A percentile compares a stretch with the other conserved stretches of the same genome.
phyloP scores from a whole-genome alignment of 257 asterid species.

The Cruciata laevipes region DNA sequence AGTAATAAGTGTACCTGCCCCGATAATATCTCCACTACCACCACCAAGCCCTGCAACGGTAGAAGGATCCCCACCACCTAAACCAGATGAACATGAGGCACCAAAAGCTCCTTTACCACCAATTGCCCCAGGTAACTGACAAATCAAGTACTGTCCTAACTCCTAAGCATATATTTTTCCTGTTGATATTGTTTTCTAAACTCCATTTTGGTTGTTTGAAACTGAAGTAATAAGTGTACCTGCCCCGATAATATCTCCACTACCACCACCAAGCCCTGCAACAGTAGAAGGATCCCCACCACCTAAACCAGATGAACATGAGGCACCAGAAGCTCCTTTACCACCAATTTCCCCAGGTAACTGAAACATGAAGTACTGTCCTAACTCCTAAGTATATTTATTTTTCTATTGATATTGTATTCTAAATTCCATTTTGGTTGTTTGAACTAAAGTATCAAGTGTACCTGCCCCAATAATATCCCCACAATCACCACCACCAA shows the following conservation, averaged over 20 bases:
- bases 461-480: constrained; percentile 14
- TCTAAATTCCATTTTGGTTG: neutral
- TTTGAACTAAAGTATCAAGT: constrained; percentile 13
- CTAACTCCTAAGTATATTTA: neutral
- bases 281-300: constrained; percentile 26
- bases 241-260: constrained; percentile 15
- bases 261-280: constrained; percentile 23
- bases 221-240: constrained; percentile 16
- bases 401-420: neutral
- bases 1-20: constrained; percentile 19
- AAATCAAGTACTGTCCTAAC: neutral
- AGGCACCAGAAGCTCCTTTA: too few species aligned
- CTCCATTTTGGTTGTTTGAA: neutral
- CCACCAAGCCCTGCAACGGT: constrained; percentile 25
- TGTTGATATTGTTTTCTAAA: neutral
- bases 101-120: too few species aligned
- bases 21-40: constrained; percentile 13
- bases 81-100: too few species aligned
- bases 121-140: constrained; percentile 38
- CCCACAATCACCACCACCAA: constrained; percentile 15
- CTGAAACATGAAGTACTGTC: neutral
- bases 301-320: neutral
- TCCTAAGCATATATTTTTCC: neutral
- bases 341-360: constrained; percentile 36
- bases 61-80: constrained; percentile 23